phyloP scores from a whole-genome alignment of 169 alveolate genomes.

The Plasmodium coatneyi region DNA sequence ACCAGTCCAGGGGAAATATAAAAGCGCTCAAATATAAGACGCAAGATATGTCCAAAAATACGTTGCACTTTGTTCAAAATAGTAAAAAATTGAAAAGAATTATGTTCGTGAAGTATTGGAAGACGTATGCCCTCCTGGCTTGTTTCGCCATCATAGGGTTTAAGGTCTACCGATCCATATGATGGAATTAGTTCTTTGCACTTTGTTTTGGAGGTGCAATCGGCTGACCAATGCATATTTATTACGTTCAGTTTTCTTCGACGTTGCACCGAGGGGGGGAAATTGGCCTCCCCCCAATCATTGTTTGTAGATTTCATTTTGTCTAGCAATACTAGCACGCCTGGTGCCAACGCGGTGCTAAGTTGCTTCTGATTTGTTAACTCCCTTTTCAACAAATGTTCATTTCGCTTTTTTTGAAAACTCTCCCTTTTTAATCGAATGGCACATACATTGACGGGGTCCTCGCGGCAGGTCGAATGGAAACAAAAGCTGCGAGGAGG shows the following conservation, averaged over 20 bases:
- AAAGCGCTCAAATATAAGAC: slow-evolving; percentile 69
- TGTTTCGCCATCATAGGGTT: slow-evolving; percentile 50
- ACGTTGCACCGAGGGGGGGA: neutral
- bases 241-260: neutral
- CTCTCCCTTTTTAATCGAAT: neutral
- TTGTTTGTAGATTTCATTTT: neutral
- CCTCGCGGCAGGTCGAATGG: neutral
- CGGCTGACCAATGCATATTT: neutral
- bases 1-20: slow-evolving; percentile 60
- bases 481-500: neutral
- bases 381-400: neutral
- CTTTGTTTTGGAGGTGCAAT: neutral
- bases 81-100: slow-evolving; percentile 63
- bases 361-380: neutral
- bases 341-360: neutral
- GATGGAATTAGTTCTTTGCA: neutral
- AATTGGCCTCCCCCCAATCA: neutral
- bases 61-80: slow-evolving; percentile 68
- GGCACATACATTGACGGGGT: neutral
- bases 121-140: slow-evolving; percentile 42
- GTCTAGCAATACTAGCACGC: neutral
- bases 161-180: slow-evolving; percentile 62
- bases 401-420: no score
- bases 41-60: slow-evolving; percentile 68
- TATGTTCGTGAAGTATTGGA: slow-evolving; percentile 65